Evolutionary conservation across 805 yeast species (phyloP).

Genomic region (Candida taoyuanica): DNA sequence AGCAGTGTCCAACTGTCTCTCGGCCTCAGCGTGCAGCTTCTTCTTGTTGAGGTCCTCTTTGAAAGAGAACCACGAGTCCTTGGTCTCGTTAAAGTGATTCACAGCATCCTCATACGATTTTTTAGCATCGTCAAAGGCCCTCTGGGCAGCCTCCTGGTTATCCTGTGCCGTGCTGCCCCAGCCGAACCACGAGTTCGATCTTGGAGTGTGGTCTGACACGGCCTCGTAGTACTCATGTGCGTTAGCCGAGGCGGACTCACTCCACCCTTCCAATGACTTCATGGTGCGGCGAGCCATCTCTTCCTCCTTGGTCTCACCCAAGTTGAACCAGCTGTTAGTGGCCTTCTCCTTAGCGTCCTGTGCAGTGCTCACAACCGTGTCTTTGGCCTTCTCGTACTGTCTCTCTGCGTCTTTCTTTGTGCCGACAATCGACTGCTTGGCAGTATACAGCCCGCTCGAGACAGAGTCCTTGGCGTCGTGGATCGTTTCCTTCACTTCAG

Average conservation of each 20-base stretch:
- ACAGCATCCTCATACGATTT: constrained; percentile 31
- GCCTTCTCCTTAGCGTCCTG: constrained; percentile 9
- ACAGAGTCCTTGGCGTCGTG: constrained; percentile 22
- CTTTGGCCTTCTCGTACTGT: constrained; percentile 5
- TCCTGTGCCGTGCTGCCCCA: constrained; percentile 19
- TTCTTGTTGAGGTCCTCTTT: constrained; percentile 23
- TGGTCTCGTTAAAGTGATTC: constrained; percentile 33
- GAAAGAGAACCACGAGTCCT: constrained; percentile 26
- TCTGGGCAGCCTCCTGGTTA: constrained; percentile 12
- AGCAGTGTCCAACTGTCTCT: constrained; percentile 23
- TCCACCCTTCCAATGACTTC: constrained; percentile 40
- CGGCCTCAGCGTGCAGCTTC: constrained; percentile 26
- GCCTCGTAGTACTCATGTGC: constrained; percentile 26
- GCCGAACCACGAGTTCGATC: constrained; percentile 13
- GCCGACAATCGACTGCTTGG: constrained; percentile 17
- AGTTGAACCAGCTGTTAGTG: constrained; percentile 11
- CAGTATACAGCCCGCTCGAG: constrained; percentile 11
- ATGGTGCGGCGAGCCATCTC: constrained; percentile 31
- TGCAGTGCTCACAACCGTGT: constrained; percentile 6
- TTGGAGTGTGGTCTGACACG: constrained; percentile 9
- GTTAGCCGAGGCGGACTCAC: constrained; percentile 36
- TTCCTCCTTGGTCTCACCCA: constrained; percentile 24
- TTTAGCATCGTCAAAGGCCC: constrained; percentile 29
- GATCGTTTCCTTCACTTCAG: constrained; percentile 22
- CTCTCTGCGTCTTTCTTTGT: constrained; percentile 8